Evolutionary conservation across 208 protist species (phyloP).

Genomic region (Leishmania mexicana): DNA sequence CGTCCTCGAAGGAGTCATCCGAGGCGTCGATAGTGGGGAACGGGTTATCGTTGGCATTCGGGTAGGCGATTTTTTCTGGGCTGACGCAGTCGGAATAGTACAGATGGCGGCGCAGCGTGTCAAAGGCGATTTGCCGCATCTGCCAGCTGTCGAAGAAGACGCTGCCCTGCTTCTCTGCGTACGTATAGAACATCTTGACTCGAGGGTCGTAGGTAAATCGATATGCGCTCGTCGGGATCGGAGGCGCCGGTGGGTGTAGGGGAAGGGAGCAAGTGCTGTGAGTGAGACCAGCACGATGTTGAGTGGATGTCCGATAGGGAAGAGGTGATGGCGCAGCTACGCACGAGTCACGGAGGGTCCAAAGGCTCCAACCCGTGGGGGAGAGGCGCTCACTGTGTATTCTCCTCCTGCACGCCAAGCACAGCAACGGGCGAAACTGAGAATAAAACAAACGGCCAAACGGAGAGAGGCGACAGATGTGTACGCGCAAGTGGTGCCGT

Average conservation of each 20-base stretch:
- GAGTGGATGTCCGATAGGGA: neutral
- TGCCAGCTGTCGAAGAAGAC: conserved; percentile 57
- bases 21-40: neutral
- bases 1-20: conserved; percentile 9
- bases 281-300: neutral
- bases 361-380: too few species aligned
- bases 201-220: neutral
- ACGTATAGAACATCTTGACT: conserved; percentile 55
- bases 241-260: neutral
- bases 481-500: neutral
- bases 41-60: conserved; percentile 37
- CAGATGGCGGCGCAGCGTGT: conserved; percentile 67
- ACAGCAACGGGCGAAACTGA: too few species aligned
- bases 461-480: neutral
- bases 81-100: conserved; percentile 51
- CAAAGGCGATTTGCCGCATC: conserved; percentile 72
- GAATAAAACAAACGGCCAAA: neutral
- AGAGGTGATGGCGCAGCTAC: neutral
- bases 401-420: neutral
- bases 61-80: conserved; percentile 35
- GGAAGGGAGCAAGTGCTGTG: neutral
- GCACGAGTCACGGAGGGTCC: too few species aligned
- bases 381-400: too few species aligned
- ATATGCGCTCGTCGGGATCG: neutral
- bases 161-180: conserved; percentile 60